These are phyloP conservation scores for Obelidium mucronatum DNA, from an alignment of 192 early-diverging fungal species.

Conservation along the genomic window DNA sequence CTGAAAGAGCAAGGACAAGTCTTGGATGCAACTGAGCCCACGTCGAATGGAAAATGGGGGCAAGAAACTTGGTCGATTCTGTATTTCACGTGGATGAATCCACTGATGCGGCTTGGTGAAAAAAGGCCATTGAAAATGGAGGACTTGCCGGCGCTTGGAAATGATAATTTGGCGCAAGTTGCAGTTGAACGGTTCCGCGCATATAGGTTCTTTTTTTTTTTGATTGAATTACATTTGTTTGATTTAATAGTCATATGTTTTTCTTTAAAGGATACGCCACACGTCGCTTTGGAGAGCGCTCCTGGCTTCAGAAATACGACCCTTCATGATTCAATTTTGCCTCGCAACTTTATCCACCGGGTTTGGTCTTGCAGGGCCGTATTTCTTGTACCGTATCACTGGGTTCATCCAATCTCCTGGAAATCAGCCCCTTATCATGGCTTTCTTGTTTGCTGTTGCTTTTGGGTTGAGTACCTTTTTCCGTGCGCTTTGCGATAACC, in stretches of 20 bases:
- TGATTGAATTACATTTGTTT: neutral
- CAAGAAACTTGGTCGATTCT: too few relatives aligned
- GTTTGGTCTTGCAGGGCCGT: conserved; percentile 46
- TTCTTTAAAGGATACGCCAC: conserved; percentile 5
- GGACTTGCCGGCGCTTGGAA: conserved; percentile 52
- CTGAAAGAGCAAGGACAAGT: too few relatives aligned
- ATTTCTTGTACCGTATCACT: conserved; percentile 54
- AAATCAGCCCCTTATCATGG: neutral
- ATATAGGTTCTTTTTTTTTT: neutral
- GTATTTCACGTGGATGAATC: conserved; percentile 57
- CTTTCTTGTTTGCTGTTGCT: conserved; percentile 26
- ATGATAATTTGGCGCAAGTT: conserved; percentile 37
- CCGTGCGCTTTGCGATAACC: conserved; percentile 42
- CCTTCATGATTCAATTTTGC: conserved; percentile 36
- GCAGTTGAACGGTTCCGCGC: conserved; percentile 38
- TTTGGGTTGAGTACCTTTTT: conserved; percentile 24
- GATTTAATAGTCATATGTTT: neutral
- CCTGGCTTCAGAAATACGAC: conserved; percentile 12
- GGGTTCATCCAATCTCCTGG: conserved; percentile 41
- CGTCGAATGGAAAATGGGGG: too few relatives aligned
- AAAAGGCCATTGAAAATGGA: conserved; percentile 32
- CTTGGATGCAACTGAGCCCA: too few relatives aligned
- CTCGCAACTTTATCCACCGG: conserved; percentile 25
- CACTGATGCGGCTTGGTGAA: conserved; percentile 50
- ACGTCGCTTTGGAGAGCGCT: conserved; percentile 7